phyloP scores from a whole-genome alignment of 2,329 filamentous ascomycete species.

The Aspergillus chevalieri region DNA sequence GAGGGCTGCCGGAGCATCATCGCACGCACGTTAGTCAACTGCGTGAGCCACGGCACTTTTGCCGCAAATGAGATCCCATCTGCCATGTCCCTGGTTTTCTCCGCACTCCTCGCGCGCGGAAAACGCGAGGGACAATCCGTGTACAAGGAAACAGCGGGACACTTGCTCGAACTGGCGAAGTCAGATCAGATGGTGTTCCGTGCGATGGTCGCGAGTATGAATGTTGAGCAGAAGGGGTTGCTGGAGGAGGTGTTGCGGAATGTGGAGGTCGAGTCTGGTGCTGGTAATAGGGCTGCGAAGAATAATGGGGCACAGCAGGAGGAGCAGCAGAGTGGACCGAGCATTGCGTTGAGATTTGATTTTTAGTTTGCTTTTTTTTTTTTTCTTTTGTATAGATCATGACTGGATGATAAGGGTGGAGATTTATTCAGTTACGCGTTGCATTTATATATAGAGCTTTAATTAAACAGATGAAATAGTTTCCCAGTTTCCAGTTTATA shows the following conservation, averaged over 20 bases:
- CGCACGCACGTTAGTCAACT: conserved; percentile 69
- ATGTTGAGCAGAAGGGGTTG: conserved; percentile 62
- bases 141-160: conserved; percentile 67
- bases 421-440: too few species aligned
- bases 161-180: conserved; percentile 75
- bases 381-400: too few species aligned
- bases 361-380: conserved; percentile 49
- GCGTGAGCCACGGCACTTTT: conserved; percentile 47
- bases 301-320: conserved; percentile 47
- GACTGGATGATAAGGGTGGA: too few species aligned
- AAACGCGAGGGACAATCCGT: conserved; percentile 53
- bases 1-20: conserved; percentile 67
- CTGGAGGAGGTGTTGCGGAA: conserved; percentile 72
- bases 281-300: conserved; percentile 29
- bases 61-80: conserved; percentile 24
- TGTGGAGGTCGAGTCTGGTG: conserved; percentile 45
- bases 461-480: too few species aligned
- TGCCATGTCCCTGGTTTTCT: conserved; percentile 70
- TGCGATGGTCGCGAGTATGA: conserved; percentile 65
- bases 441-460: too few species aligned
- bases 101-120: conserved; percentile 68
- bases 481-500: too few species aligned
- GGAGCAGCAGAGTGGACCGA: conserved; percentile 54
- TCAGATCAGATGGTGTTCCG: conserved; percentile 68
- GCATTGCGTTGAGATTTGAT: conserved; percentile 90